Conservation (phyloP, 169 alveolate species). For the Babesia bovis region DNA sequence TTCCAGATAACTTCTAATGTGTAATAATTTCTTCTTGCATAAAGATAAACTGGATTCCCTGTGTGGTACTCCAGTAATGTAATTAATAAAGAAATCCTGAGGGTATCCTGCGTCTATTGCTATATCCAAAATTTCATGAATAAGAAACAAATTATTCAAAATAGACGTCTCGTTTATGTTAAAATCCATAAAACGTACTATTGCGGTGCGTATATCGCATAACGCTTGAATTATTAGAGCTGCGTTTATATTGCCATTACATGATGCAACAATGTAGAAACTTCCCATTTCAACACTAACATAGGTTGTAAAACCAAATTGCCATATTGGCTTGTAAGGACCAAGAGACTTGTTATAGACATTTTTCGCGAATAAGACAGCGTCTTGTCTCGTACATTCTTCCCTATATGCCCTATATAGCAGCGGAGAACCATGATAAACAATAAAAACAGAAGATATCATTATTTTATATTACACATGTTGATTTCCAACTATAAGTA, state of each 20-base stretch:
- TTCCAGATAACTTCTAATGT: not conserved
- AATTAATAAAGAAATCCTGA: slow-evolving; percentile 37
- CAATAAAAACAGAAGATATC: slow-evolving; percentile 60
- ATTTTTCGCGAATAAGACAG: slow-evolving; percentile 34
- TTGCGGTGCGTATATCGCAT: slow-evolving; percentile 17
- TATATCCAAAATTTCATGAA: slow-evolving; percentile 53
- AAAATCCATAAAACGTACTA: slow-evolving; percentile 11
- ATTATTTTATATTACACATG: slow-evolving; percentile 7
- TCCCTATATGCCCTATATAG: slow-evolving; percentile 42
- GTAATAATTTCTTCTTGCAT: not conserved
- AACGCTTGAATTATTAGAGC: slow-evolving; percentile 30
- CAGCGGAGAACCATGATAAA: slow-evolving; percentile 41
- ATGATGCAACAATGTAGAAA: slow-evolving; percentile 37
- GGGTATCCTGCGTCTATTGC: slow-evolving; percentile 62
- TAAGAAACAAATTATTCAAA: not conserved
- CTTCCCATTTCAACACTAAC: slow-evolving; percentile 20
- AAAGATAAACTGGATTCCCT: not conserved
- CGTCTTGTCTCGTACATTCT: slow-evolving; percentile 56
- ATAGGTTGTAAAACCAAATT: slow-evolving; percentile 37
- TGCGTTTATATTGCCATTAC: slow-evolving; percentile 41
- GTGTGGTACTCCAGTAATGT: not conserved
- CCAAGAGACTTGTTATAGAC: not conserved
- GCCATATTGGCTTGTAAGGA: slow-evolving; percentile 18
- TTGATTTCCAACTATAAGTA: not conserved
- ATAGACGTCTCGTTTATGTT: slow-evolving; percentile 19